phyloP scores from a whole-genome alignment of 2,329 filamentous ascomycete genomes.

The Fonsecaea erecta region DNA sequence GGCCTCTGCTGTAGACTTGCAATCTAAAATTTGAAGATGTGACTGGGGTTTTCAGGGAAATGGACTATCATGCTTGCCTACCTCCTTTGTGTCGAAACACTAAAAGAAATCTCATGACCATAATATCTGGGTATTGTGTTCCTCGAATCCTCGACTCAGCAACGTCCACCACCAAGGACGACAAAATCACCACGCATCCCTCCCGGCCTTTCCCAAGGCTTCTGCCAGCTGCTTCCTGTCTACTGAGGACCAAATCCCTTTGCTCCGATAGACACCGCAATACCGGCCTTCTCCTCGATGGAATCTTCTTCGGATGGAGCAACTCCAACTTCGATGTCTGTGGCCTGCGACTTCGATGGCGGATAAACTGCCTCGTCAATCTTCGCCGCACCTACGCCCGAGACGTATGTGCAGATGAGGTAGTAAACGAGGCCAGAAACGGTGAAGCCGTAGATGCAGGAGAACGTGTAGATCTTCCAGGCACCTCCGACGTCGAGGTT shows the following conservation, averaged over 20 bases:
- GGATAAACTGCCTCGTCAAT: slow-evolving; percentile 47
- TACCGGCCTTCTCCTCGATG: slow-evolving; percentile 22
- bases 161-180: background rate
- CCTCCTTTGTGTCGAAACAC: background rate
- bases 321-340: slow-evolving; percentile 25
- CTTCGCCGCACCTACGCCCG: slow-evolving; percentile 42
- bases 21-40: background rate
- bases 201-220: background rate
- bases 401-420: slow-evolving; percentile 48
- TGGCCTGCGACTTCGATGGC: slow-evolving; percentile 38
- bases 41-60: background rate
- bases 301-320: slow-evolving; percentile 25
- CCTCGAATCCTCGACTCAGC: background rate
- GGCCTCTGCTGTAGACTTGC: background rate
- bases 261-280: slow-evolving; percentile 25
- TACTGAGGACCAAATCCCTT: slow-evolving; percentile 18
- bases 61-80: background rate
- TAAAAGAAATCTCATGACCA: background rate
- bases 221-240: background rate
- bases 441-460: slow-evolving; percentile 50
- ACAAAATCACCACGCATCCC: background rate
- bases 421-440: slow-evolving; percentile 46
- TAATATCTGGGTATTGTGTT: slow-evolving; percentile 14
- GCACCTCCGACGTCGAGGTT: slow-evolving; percentile 46
- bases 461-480: slow-evolving; percentile 50